Evolutionary conservation across 1,284 basidiomycete genomes (phyloP).

Genomic region (Ustilago xerochloae): DNA sequence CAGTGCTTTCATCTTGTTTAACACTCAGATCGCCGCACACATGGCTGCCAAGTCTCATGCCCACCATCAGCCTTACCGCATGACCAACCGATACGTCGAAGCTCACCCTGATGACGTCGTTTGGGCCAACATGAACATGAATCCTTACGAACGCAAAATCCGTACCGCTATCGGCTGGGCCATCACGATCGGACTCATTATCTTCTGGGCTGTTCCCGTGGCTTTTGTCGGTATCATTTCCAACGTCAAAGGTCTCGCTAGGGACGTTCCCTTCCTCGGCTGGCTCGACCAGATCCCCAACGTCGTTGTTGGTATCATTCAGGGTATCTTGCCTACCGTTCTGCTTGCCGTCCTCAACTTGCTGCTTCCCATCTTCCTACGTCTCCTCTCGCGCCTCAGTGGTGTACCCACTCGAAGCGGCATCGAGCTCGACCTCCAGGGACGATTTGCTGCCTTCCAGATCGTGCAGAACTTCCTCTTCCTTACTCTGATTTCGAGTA

Average conservation of each 20-base stretch:
- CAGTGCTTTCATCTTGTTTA: constrained; percentile 86
- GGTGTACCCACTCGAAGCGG: constrained; percentile 83
- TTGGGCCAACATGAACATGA: constrained; percentile 86
- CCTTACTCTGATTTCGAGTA: constrained; percentile 61
- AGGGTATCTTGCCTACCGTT: constrained; percentile 80
- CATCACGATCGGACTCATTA: constrained; percentile 74
- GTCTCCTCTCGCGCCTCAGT: constrained; percentile 80
- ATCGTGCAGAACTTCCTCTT: constrained; percentile 68
- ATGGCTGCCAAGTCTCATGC: constrained; percentile 49
- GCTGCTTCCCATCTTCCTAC: constrained; percentile 86
- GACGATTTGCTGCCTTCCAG: constrained; percentile 91
- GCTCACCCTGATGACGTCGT: constrained; percentile 77
- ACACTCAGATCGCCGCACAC: constrained; percentile 81
- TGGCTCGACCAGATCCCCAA: constrained; percentile 79
- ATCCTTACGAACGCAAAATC: constrained; percentile 85
- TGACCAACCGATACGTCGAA: constrained; percentile 57
- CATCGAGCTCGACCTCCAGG: constrained; percentile 90
- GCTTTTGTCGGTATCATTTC: constrained; percentile 86
- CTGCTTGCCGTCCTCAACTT: constrained; percentile 88
- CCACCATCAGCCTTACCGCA: constrained; percentile 62
- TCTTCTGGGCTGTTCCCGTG: constrained; percentile 73
- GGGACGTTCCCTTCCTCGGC: constrained; percentile 76
- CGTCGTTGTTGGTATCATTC: constrained; percentile 79
- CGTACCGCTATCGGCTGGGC: constrained; percentile 71
- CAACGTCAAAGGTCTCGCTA: constrained; percentile 81